Evolutionary conservation across 1,284 basidiomycete species (phyloP), one percentile per base, ranked within the genome.

Genomic region (Sanghuangporus baumii): DNA sequence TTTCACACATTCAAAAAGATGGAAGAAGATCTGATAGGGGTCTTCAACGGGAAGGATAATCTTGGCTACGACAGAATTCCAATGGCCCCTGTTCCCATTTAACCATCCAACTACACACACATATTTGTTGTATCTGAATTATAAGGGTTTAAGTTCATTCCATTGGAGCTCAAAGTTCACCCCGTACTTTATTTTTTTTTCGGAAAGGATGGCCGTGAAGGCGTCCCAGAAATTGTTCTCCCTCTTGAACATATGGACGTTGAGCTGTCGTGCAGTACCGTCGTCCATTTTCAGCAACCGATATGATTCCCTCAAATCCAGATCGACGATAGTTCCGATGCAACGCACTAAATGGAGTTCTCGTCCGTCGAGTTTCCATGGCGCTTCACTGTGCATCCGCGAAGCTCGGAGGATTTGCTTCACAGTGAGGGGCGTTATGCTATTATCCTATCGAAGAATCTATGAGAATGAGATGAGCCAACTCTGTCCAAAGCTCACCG

Each of bases 401-500:
- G 31, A 34, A 7, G 55, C 54, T 16, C 46, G 18, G 18, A 61
- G 16, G 46, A 50, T n/a, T 16, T 64, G 59, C 18, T 59, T 51
- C 43, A 59, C 48, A 12, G 52, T 59, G 54, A 41, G 51, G 37
- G 41, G 62, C 23, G 52, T 38, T 14, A 12, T 12, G 37, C 31
- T 36, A 4, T 14, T 12, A 6, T 54, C 31, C 52, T 31, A 54
- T 12, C 16, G 43, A 20, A 46, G 16, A 18, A 18, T 7, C 16
- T n/a, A 18, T 46, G 16, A n/a, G 16, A 46, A 12, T n/a, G 4
- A 46, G 16, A n/a, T n/a, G 43, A 46, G 2, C 2, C 26, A 31
- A 31, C 26, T 31, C 26, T 31, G 26, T 31, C 26, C 26, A 31
- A 31, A 31, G 26, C 26, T 5, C 26, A 31, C 26, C 26, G 26